Conservation (phyloP, 495 filamentous ascomycete species). For the Beverwykella pulmonaria region DNA sequence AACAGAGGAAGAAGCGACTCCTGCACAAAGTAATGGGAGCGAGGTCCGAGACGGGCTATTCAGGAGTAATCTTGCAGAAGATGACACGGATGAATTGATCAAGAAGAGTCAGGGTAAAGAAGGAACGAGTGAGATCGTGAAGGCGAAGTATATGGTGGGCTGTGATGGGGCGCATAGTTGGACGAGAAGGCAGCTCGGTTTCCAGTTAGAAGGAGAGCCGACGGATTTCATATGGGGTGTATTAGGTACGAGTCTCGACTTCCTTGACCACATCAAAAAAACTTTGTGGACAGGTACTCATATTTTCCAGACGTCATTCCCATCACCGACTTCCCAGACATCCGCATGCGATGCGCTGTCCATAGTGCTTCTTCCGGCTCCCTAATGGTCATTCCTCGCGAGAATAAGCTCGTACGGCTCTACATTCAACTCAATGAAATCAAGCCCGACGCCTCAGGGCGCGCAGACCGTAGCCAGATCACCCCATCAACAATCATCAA, state of each 20-base stretch:
- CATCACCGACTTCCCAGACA: conserved; percentile 57
- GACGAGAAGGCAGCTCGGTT: conserved; percentile 61
- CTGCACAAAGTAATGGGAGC: conserved; percentile 42
- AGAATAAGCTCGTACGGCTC: conserved; percentile 66
- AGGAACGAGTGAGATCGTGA: conserved; percentile 50
- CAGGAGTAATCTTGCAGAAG: conserved; percentile 54
- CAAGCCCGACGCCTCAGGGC: conserved; percentile 31
- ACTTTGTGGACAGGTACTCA: neutral
- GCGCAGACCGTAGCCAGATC: conserved; percentile 49
- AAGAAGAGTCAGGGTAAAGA: conserved; percentile 44
- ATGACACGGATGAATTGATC: conserved; percentile 60
- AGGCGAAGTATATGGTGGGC: conserved; percentile 67
- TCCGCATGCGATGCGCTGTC: conserved; percentile 67
- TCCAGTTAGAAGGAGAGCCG: conserved; percentile 62
- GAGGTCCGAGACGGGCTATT: conserved; percentile 53
- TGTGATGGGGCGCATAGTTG: conserved; percentile 56
- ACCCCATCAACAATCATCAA: conserved; percentile 60
- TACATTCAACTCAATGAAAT: conserved; percentile 66
- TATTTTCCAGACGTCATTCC: conserved; percentile 64
- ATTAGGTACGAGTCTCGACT: conserved; percentile 14
- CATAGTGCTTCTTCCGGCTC: conserved; percentile 65
- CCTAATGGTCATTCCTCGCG: conserved; percentile 70
- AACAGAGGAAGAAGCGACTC: conserved; percentile 44
- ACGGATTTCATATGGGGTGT: conserved; percentile 64
- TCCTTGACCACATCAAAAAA: conserved; percentile 8